Evolutionary conservation across 306 rosid species (phyloP), one percentile per base, ranked within the genome.

Genomic region (Hippophae tibetana): DNA sequence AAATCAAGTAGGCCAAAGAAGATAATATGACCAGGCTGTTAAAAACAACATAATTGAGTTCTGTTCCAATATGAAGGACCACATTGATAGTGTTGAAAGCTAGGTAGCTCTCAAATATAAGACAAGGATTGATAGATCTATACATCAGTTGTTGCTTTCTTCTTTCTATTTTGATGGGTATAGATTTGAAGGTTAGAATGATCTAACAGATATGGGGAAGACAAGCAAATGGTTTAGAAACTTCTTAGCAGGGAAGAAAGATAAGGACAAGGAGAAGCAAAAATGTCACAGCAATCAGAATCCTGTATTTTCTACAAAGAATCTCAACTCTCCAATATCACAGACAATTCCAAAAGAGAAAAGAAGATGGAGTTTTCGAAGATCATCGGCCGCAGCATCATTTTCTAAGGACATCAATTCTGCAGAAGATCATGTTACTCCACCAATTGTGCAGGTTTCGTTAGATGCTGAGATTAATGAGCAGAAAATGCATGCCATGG

Each of bases 321-420:
- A 62, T 47, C 44, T 31, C 56, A 47, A 84, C 54, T 81, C 84
- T 46, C 79, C 93, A 4, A 69, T 44, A 12, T 61, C 58, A 27
- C 69, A 54, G 57, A 25, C 81, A 14, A 52, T 76, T 43, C 82
- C 93, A 7, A 90, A 78, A 57, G 98, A 90, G 80, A 90, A 85
- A 67, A 76, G 60, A 71, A 72, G 98, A 60, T 87, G 96, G 98
- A 87, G 98, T 66, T 87, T 90, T 55, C 74, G 95, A 65, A 79
- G 98, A 78, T 80, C 96, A 54, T 83, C 96, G 2, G 86, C 87
- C 54, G 5, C 94, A 31, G 51, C 88, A 3, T 54, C 83, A 9
- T 42, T 69, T 18, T 31, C 89, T 10, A 85, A 63, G 78, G 96
- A 79, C 47, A 58, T 57, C 46, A 79, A 57, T 42, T 61, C 56